Evolutionary conservation across 169 alveolate species (phyloP).

Genomic region (Fabrea salina): DNA sequence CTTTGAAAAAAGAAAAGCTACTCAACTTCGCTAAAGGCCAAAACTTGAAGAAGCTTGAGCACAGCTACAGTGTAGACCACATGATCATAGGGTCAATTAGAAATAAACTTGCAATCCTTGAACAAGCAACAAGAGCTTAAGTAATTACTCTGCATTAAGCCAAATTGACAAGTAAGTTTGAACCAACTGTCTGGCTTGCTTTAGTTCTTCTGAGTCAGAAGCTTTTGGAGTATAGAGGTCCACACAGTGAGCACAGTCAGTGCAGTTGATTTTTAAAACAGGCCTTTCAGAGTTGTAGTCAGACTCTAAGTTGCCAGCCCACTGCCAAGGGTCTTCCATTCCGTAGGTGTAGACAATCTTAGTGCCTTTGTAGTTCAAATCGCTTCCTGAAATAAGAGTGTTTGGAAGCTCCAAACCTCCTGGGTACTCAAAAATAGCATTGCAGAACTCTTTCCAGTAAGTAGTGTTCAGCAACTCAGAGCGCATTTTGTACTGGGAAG

Average conservation of each 20-base stretch:
- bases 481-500: constrained; percentile 49
- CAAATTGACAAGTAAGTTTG: not conserved
- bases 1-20: not conserved
- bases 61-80: not conserved
- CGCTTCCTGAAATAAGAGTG: constrained; percentile 29
- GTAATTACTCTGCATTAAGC: too few species aligned
- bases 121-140: constrained; percentile 10
- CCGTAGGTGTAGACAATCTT: constrained; percentile 62
- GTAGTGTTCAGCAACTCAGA: constrained; percentile 32
- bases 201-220: constrained; percentile 42
- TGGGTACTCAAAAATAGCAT: constrained; percentile 39
- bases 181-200: constrained; percentile 35
- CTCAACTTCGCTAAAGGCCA: not conserved
- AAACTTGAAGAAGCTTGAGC: not conserved
- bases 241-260: constrained; percentile 72
- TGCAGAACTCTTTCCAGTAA: constrained; percentile 57
- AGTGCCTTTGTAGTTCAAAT: constrained; percentile 31
- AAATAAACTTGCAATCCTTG: constrained; percentile 3
- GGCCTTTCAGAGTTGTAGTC: not conserved
- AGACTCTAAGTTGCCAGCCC: constrained; percentile 46
- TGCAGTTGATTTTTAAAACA: constrained; percentile 39
- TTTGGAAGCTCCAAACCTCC: constrained; percentile 37
- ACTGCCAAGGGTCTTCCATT: constrained; percentile 74
- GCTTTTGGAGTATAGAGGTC: constrained; percentile 58
- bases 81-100: constrained; percentile 6